Evolutionary conservation across 129 eudicot genomes (phyloP), one percentile per base, ranked within the genome.

Genomic region (Sambucus nigra): DNA sequence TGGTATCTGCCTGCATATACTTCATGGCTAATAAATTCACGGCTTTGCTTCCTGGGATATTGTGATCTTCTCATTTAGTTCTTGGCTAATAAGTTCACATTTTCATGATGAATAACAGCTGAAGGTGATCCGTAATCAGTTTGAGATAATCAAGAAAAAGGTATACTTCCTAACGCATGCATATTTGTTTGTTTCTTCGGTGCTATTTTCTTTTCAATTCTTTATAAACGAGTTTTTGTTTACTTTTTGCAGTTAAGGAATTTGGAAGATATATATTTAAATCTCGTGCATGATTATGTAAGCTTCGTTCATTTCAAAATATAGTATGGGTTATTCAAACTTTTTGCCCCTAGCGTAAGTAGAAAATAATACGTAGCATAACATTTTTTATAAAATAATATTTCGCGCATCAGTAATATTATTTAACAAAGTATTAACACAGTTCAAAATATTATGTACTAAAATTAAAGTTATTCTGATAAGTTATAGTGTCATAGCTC

Each of bases 81-180:
- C 4, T 35, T 2, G 29, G n/a, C 2, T 0, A 4, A 40, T 25
- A 20, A 35, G 2, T 20, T 41, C 29, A 58, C 1, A 53, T 54
- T 41, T 26, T 31, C 26, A 2, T 53, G 16, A 32, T 55, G 52
- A 42, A 51, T 41, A 45, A 64, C 86, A 82, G 93, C 57, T 64
- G 18, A 82, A 82, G 63, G 70, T 61, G 60, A 71, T 82, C 21
- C 17, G 70, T 15, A 69, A 60, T 59, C 76, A 72, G 72, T 55
- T 72, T 20, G 86, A 75, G 44, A 78, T 86, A 23, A 26, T 62
- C 70, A 82, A 71, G 77, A 82, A 82, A 57, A 82, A 82, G 93
- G 93, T 78, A 69, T 18, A 9, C 38, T 31, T 31, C 9, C 9
- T 31, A 9, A 31, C 9, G 5, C 5, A 31, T 31, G 38, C 9